Conservation (phyloP, 2,329 filamentous ascomycete species). For the Apiospora saccharicola region DNA sequence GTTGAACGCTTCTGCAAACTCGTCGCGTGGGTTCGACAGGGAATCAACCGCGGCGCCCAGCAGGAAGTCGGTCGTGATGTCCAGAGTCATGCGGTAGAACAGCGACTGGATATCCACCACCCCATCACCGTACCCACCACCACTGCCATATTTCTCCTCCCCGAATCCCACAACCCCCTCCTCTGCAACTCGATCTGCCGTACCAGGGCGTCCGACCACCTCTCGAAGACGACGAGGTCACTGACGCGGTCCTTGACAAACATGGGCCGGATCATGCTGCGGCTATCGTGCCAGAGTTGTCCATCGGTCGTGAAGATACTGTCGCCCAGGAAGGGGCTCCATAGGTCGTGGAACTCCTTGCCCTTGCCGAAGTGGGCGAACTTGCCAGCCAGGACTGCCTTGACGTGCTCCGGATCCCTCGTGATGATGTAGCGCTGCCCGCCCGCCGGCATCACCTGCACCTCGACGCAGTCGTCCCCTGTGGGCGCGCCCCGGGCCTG, state of each 20-base stretch:
- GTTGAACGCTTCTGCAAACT: conserved; percentile 74
- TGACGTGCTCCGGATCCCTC: conserved; percentile 63
- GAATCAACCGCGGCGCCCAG: conserved; percentile 25
- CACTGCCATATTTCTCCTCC: conserved; percentile 68
- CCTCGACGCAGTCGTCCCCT: conserved; percentile 48
- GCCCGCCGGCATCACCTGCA: conserved; percentile 40
- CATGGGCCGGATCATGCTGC: conserved; percentile 62
- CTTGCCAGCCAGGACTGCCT: conserved; percentile 62
- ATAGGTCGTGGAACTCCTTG: conserved; percentile 48
- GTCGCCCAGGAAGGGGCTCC: conserved; percentile 59
- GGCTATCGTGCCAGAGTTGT: conserved; percentile 59
- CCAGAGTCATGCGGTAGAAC: conserved; percentile 72
- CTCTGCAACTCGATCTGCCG: conserved; percentile 56
- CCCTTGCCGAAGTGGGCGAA: conserved; percentile 63
- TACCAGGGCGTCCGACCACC: conserved; percentile 64
- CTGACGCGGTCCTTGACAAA: conserved; percentile 56
- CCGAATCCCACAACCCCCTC: conserved; percentile 60
- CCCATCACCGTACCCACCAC: conserved; percentile 65
- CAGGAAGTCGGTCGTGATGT: conserved; percentile 45
- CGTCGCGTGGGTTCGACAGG: conserved; percentile 45
- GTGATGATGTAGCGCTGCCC: conserved; percentile 52
- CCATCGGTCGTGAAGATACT: conserved; percentile 65
- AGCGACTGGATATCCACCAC: conserved; percentile 66
- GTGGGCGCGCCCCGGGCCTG: conserved; percentile 26
- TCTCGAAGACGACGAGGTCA: conserved; percentile 65